Percentiles rank a stretch among this genome's conserved stretches.
These are phyloP conservation scores for Penicillium cosmopolitanum DNA, from an alignment of 495 filamentous ascomycete genomes.

Conservation along the genomic window DNA sequence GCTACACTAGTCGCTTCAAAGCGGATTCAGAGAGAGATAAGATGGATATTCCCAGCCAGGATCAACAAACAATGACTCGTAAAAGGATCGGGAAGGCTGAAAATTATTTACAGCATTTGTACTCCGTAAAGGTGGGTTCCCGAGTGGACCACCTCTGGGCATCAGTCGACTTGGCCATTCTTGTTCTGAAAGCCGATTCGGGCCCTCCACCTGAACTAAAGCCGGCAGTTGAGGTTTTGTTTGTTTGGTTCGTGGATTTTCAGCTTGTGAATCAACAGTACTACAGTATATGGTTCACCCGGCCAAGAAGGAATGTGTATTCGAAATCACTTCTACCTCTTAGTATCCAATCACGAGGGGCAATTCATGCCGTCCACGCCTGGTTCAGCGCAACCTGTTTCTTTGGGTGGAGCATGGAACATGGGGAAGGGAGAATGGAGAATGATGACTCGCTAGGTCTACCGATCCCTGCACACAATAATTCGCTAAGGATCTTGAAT, in stretches of 20 bases:
- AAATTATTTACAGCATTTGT: too few species aligned
- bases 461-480: neutral
- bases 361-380: neutral
- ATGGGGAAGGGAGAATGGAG: neutral
- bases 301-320: neutral
- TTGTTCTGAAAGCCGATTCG: neutral
- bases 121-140: neutral
- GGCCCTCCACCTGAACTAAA: neutral
- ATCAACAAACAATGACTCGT: neutral
- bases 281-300: neutral
- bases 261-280: neutral
- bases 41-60: neutral
- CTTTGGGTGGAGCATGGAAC: too few species aligned
- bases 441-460: neutral
- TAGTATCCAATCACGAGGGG: neutral
- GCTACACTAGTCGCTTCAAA: neutral
- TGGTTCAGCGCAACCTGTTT: neutral
- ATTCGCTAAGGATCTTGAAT: neutral
- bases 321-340: neutral
- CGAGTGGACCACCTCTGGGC: constrained; percentile 7
- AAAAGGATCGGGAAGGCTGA: neutral
- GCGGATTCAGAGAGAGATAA: neutral
- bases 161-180: neutral
- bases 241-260: neutral
- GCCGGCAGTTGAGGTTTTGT: neutral